These are phyloP conservation scores for Macadamia tetraphylla DNA, from an alignment of 164 flowering plant species.

Conservation along the genomic window DNA sequence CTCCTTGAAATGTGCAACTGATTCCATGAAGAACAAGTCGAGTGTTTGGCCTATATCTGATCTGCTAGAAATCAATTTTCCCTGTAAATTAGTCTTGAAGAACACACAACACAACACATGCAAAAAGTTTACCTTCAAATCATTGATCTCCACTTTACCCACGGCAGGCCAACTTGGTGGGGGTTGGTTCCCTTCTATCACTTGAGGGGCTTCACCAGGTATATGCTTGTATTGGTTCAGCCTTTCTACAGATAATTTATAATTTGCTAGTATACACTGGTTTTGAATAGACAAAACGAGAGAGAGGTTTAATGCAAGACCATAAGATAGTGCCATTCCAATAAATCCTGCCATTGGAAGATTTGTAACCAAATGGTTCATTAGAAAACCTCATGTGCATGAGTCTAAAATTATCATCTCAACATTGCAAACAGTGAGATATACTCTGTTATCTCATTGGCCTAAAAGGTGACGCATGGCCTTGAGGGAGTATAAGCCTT, in stretches of 20 bases:
- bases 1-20: conserved; percentile 59
- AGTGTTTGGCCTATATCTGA: conserved; percentile 52
- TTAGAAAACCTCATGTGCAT: not conserved
- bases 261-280: conserved; percentile 52
- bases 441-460: no score
- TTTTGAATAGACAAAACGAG: conserved; percentile 42
- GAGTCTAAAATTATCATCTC: not conserved
- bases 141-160: conserved; percentile 52
- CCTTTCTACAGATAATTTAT: conserved; percentile 67
- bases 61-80: conserved; percentile 32
- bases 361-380: not conserved
- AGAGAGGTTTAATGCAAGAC: conserved; percentile 55
- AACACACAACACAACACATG: not conserved
- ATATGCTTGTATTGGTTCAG: conserved; percentile 63
- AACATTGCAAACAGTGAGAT: no score
- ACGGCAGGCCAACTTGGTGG: conserved; percentile 19
- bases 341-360: conserved; percentile 38
- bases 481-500: no score
- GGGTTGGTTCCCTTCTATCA: conserved; percentile 21
- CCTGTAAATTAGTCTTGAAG: not conserved
- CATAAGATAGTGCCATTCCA: conserved; percentile 34
- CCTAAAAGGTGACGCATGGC: no score
- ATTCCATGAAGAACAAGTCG: conserved; percentile 75
- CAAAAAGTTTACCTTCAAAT: conserved; percentile 35
- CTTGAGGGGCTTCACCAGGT: conserved; percentile 44